A percentile compares a stretch with the other conserved stretches of the same genome.
phyloP scores from a whole-genome alignment of 2,329 filamentous ascomycete species.

The Aureobasidium sp. region DNA sequence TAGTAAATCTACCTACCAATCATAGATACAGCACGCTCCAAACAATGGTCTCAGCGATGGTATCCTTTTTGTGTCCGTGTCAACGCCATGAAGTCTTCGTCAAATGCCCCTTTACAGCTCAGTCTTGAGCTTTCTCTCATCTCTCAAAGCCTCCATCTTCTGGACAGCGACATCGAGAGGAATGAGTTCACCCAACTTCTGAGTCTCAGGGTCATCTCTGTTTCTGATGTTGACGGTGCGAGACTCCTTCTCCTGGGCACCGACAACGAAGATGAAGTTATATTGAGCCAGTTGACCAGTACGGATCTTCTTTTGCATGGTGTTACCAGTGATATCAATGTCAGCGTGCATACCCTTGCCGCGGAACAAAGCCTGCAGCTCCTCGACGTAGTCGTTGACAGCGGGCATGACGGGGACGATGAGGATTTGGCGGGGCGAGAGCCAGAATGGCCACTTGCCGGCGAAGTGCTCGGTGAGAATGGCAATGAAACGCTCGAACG shows the following conservation, averaged over 20 bases:
- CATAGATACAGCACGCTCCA: constrained; percentile 1
- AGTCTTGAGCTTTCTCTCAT: constrained; percentile 31
- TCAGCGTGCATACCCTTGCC: constrained; percentile 61
- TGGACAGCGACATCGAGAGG: constrained; percentile 50
- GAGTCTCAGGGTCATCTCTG: constrained; percentile 53
- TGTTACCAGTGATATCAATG: constrained; percentile 65
- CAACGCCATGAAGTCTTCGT: neutral
- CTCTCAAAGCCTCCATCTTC: constrained; percentile 41
- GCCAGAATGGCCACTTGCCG: constrained; percentile 85
- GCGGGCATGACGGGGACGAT: constrained; percentile 69
- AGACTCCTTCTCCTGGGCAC: constrained; percentile 51
- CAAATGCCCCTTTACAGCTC: constrained; percentile 15
- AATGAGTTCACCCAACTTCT: constrained; percentile 53
- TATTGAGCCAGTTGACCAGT: constrained; percentile 73
- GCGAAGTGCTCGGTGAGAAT: constrained; percentile 78
- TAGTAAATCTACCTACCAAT: constrained; percentile 3
- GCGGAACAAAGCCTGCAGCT: constrained; percentile 62
- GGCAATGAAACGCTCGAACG: constrained; percentile 61
- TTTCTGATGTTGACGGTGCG: constrained; percentile 57
- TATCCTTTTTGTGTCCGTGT: neutral
- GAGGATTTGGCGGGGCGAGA: constrained; percentile 73
- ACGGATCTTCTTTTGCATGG: constrained; percentile 82
- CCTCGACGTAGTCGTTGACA: constrained; percentile 64
- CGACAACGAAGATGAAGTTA: constrained; percentile 74
- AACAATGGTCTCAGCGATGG: neutral